Conservation (phyloP, 495 filamentous ascomycete species). For the Aspergillus sclerotioniger region DNA sequence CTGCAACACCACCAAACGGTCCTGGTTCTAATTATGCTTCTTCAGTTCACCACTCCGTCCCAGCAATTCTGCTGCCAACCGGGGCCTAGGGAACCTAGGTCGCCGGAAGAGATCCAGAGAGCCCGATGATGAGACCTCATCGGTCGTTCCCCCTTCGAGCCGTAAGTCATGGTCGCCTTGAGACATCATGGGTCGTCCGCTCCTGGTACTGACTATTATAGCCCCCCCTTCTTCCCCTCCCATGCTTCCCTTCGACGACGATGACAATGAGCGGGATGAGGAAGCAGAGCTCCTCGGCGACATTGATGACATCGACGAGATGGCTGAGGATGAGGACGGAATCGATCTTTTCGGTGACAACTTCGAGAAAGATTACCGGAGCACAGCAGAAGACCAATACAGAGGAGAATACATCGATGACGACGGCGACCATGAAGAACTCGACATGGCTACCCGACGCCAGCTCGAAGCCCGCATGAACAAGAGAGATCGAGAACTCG, state of each 20-base stretch:
- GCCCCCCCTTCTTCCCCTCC: constrained; percentile 43
- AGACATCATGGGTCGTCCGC: background rate
- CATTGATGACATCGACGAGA: constrained; percentile 91
- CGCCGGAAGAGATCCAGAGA: constrained; percentile 82
- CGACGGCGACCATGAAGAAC: constrained; percentile 70
- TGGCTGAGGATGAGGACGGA: constrained; percentile 90
- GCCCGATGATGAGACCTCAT: constrained; percentile 71
- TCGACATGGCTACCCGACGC: constrained; percentile 67
- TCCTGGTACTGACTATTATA: constrained; percentile 27
- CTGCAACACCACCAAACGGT: background rate
- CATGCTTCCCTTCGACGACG: constrained; percentile 61
- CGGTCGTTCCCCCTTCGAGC: constrained; percentile 69
- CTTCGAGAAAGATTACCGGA: constrained; percentile 81
- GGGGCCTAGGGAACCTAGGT: constrained; percentile 58
- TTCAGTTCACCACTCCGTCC: constrained; percentile 76
- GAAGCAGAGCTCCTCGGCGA: constrained; percentile 73
- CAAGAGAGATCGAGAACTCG: constrained; percentile 77
- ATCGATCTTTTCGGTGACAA: constrained; percentile 92
- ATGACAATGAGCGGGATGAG: constrained; percentile 72
- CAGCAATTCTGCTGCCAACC: constrained; percentile 84
- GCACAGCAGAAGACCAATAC: constrained; percentile 62
- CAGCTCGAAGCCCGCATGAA: constrained; percentile 81
- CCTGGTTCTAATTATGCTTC: constrained; percentile 19
- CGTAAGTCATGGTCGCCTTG: constrained; percentile 51
- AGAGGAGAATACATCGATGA: constrained; percentile 75